phyloP scores from a whole-genome alignment of 331 rosid species.

The Erythrophleum ivorense region DNA sequence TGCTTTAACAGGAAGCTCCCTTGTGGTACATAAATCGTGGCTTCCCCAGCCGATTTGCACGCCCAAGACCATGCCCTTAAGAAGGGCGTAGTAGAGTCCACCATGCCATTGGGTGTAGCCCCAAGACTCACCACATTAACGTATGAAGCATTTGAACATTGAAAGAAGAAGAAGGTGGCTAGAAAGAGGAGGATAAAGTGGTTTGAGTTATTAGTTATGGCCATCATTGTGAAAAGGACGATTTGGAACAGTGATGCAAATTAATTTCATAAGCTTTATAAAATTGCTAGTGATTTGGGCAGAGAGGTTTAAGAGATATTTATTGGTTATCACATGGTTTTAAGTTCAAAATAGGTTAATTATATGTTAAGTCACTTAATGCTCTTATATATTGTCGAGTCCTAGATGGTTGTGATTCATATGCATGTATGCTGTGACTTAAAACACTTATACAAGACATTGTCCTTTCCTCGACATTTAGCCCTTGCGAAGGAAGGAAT shows the following conservation, averaged over 20 bases:
- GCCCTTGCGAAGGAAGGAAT: no score
- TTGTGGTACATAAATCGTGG: constrained; percentile 48
- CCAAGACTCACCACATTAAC: constrained; percentile 49
- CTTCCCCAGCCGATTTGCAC: constrained; percentile 38
- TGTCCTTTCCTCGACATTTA: not conserved
- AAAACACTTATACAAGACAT: constrained; percentile 4
- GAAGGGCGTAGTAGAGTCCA: constrained; percentile 42
- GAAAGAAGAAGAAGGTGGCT: not conserved
- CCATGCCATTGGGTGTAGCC: constrained; percentile 37
- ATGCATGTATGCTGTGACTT: constrained; percentile 19
- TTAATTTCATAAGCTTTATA: not conserved
- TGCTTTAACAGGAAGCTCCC: constrained; percentile 54
- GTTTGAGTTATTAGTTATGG: constrained; percentile 8
- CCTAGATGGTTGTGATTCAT: constrained; percentile 19
- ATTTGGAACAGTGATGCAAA: not conserved
- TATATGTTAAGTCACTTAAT: constrained; percentile 40
- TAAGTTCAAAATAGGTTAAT: constrained; percentile 32
- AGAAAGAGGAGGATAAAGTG: constrained; percentile 19
- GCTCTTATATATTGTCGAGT: not conserved
- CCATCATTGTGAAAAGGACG: not conserved
- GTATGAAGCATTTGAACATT: constrained; percentile 31
- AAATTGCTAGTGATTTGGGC: not conserved
- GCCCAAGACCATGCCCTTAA: constrained; percentile 50
- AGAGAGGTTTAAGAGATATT: not conserved
- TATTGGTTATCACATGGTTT: constrained; percentile 41